These are phyloP conservation scores for Plasmodium knowlesi DNA, from an alignment of 169 alveolate genomes.

Conservation along the genomic window DNA sequence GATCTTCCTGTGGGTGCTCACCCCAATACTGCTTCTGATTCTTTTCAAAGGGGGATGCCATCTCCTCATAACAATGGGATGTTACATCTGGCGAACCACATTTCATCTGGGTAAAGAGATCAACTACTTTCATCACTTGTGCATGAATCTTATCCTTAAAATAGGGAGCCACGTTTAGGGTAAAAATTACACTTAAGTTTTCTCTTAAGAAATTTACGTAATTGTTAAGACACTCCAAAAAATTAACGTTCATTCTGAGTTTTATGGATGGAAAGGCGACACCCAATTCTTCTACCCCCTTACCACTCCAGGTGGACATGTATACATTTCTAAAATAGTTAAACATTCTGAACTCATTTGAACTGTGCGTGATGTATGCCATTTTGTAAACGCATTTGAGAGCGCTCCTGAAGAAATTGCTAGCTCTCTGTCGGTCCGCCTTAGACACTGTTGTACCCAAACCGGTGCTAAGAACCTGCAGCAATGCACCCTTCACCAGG, in stretches of 20 bases:
- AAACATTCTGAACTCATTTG: slow-evolving; percentile 55
- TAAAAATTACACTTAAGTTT: slow-evolving; percentile 3
- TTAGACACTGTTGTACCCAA: background rate
- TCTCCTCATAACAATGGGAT: background rate
- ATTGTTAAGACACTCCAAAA: slow-evolving; percentile 22
- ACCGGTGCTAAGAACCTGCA: slow-evolving; percentile 22
- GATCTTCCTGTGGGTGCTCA: background rate
- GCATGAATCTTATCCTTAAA: slow-evolving; percentile 24
- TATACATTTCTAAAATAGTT: slow-evolving; percentile 38
- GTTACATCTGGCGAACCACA: background rate
- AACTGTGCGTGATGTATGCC: slow-evolving; percentile 30
- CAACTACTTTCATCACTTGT: background rate
- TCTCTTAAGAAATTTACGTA: background rate
- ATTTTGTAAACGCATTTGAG: slow-evolving; percentile 36
- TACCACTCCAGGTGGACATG: background rate
- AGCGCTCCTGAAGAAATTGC: slow-evolving; percentile 4
- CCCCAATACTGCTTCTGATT: background rate
- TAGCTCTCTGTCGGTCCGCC: background rate
- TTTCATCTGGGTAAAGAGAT: slow-evolving; percentile 2
- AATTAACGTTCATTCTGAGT: slow-evolving; percentile 25
- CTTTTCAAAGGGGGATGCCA: background rate
- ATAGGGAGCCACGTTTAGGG: slow-evolving; percentile 25
- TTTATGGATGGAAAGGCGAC: background rate
- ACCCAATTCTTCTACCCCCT: background rate
- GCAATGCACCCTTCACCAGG: slow-evolving; percentile 8